Percentiles rank a stretch among this genome's conserved stretches.
Conservation (phyloP, 1,284 basidiomycete species). For the Leccinum subrobustum region DNA sequence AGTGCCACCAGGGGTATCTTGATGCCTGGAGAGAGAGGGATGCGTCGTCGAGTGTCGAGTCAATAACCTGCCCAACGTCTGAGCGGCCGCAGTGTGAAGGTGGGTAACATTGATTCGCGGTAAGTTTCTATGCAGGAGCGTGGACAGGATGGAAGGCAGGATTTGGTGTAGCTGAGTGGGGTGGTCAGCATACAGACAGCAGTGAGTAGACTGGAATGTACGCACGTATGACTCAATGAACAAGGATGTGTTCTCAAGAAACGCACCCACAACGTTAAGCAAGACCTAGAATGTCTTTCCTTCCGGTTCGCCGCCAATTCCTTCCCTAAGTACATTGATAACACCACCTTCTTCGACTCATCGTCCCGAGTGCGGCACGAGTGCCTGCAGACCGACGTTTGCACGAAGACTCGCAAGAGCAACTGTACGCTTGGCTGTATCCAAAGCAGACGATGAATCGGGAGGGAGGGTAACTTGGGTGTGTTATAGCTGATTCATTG, state of each 20-base stretch:
- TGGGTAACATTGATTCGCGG: slow-evolving; percentile 58
- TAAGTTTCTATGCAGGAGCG: slow-evolving; percentile 83
- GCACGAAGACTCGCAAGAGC: slow-evolving; percentile 86
- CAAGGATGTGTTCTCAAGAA: slow-evolving; percentile 55
- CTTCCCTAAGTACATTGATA: no score
- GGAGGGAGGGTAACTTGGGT: slow-evolving; percentile 86
- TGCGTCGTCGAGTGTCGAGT: slow-evolving; percentile 81
- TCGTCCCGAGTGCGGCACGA: no score
- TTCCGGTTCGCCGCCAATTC: no score
- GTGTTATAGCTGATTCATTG: slow-evolving; percentile 94
- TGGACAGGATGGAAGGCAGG: slow-evolving; percentile 88
- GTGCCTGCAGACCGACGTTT: neutral
- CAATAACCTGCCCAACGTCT: slow-evolving; percentile 79
- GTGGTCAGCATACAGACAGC: neutral
- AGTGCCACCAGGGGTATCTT: slow-evolving; percentile 84
- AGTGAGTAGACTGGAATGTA: slow-evolving; percentile 17
- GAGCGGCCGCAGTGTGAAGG: slow-evolving; percentile 74
- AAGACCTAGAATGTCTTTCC: no score
- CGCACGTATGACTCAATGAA: slow-evolving; percentile 96
- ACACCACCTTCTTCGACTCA: no score
- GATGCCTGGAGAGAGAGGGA: slow-evolving; percentile 81
- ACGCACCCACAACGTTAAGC: no score
- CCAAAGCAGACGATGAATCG: slow-evolving; percentile 30
- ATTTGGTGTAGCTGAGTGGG: slow-evolving; percentile 86
- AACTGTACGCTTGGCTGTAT: slow-evolving; percentile 73